Evolutionary conservation across 108 stramenopile genomes (phyloP), one percentile per base, ranked within the genome.

Genomic region (Aurantiochytrium sp.): DNA sequence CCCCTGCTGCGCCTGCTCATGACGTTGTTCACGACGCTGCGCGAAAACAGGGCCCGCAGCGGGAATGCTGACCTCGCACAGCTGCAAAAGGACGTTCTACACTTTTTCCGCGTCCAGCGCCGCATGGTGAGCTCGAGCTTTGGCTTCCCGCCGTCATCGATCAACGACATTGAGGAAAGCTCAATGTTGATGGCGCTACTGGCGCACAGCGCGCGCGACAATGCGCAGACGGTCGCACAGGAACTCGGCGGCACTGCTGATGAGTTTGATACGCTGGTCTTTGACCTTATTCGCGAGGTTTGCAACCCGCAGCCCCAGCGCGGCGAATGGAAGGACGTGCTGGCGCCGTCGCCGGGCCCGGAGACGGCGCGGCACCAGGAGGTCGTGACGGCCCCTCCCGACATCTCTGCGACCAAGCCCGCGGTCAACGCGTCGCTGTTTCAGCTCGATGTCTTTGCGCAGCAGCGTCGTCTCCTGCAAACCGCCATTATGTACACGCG

Each of bases 381-480:
- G 24, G 42, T 81, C 17, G 45, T 48, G 50, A 42, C 73, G 15
- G 73, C 73, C 10, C 73, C 73, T 6, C 73, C 73, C 19, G 73
- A 81, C 24, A 6, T 65, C 10, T 65, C 59, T 12, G 15, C 34
- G 19, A 81, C 30, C 0, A 41, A 27, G 17, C 73, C 42, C 30
- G 39, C 30, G n/a, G 42, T 8, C 39, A 81, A 48, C 24, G 73
- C 27, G 12, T 81, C 73, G 12, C 73, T 81, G 1, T 81, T 81
- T 30, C 73, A 81, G 30, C 73, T 81, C n/a, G 73, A 81, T 81
- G 45, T 81, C 15, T 48, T 81, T 81, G 21, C 73, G 39, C 73
- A 81, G 39, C 73, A 81, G 73, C 73, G 73, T 12, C 39, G 73
- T 48, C 73, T 81, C 30, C 73, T 81, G 45, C 73, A 81, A 30